Evolutionary conservation across 305 asterid species (phyloP).

Genomic region (Solanum aculeatissimum): DNA sequence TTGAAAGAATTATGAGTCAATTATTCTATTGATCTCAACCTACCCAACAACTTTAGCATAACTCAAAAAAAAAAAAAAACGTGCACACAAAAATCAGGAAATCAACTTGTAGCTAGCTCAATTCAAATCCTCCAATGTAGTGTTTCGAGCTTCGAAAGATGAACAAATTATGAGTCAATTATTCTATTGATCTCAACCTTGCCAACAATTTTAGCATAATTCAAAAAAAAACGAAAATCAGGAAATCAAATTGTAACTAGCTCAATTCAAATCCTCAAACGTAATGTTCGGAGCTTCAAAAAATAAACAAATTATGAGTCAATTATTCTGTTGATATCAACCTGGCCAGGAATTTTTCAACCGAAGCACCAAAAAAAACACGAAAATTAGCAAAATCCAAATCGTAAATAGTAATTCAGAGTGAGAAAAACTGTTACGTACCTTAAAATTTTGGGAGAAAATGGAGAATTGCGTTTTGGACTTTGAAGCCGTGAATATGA

Average conservation of each 20-base stretch:
- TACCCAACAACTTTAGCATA: not conserved
- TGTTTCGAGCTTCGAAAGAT: not conserved
- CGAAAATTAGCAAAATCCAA: not conserved
- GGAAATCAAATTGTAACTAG: not conserved
- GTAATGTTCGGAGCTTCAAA: no score
- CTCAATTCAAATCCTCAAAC: not conserved
- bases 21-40: not conserved
- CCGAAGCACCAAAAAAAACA: not conserved
- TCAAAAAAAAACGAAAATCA: not conserved
- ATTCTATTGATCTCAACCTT: not conserved
- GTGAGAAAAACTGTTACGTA: not conserved
- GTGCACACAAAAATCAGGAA: not conserved
- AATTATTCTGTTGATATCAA: no score
- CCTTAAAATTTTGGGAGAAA: not conserved
- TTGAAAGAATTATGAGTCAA: not conserved
- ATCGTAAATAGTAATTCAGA: not conserved
- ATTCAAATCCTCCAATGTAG: not conserved
- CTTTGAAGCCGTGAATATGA: not conserved
- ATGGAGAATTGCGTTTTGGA: not conserved
- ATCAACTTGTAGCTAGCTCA: not conserved
- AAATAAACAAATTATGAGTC: no score
- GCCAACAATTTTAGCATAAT: not conserved
- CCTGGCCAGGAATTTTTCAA: no score
- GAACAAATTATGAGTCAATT: no score
- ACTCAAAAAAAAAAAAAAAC: no score